Conservation (phyloP, 306 rosid genomes). For the Erythrophleum fordii region DNA sequence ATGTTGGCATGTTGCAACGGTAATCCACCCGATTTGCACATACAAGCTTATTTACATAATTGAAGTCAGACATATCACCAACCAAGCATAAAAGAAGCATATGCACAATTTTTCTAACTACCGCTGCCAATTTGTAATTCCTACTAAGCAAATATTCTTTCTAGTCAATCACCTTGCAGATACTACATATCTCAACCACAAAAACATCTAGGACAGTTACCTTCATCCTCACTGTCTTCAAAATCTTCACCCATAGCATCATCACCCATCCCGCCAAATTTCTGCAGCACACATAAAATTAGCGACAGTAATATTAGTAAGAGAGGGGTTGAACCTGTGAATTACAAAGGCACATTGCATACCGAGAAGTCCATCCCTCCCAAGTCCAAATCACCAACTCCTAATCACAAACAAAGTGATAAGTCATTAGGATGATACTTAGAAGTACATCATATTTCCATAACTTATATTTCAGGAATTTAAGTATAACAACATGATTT, state of each 20-base stretch:
- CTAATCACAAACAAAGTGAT: constrained; percentile 31
- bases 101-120: constrained; percentile 1
- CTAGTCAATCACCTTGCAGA: background rate
- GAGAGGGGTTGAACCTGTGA: constrained; percentile 3
- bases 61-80: background rate
- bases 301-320: background rate
- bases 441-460: background rate
- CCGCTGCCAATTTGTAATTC: background rate
- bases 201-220: constrained; percentile 35
- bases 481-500: background rate
- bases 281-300: constrained; percentile 52
- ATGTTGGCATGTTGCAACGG: background rate
- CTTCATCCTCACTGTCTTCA: constrained; percentile 81
- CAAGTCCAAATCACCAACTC: constrained; percentile 63
- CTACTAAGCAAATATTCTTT: background rate
- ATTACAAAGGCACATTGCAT: constrained; percentile 36
- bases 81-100: background rate
- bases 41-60: background rate
- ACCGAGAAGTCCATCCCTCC: constrained; percentile 99
- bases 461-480: background rate
- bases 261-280: constrained; percentile 72
- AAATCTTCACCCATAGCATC: constrained; percentile 66
- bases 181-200: constrained; percentile 7
- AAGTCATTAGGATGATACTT: background rate
- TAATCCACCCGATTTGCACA: background rate